These are phyloP conservation scores for Heracleum sosnowskyi DNA, from an alignment of 129 eudicot genomes.

Conservation along the genomic window DNA sequence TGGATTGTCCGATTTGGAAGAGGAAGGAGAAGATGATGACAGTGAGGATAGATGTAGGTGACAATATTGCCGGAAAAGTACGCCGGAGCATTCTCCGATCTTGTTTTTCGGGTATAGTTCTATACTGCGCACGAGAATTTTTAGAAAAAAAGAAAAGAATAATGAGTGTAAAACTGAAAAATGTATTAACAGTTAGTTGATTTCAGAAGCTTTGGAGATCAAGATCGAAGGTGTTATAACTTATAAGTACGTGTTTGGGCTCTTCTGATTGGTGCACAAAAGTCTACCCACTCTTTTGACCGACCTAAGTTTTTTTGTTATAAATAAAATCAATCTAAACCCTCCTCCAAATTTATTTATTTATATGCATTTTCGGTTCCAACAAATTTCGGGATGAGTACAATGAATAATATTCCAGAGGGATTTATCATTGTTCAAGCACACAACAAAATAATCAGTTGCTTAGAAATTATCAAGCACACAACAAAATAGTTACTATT, in stretches of 20 bases:
- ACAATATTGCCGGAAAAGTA: slow-evolving; percentile 24
- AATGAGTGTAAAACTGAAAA: not conserved
- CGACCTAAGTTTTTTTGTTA: no score
- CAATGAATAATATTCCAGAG: no score
- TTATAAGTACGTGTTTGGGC: slow-evolving; percentile 31
- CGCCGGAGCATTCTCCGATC: slow-evolving; percentile 26
- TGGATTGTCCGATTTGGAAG: slow-evolving; percentile 12
- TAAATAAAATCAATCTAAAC: no score
- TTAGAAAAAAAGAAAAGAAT: no score
- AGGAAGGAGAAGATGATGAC: slow-evolving; percentile 18
- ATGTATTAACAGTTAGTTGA: not conserved
- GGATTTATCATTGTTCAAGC: no score
- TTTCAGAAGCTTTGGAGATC: slow-evolving; percentile 13
- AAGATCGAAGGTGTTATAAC: not conserved
- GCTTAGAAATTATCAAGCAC: no score
- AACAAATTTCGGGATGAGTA: no score
- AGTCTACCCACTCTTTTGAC: no score
- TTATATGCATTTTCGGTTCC: no score
- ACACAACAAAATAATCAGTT: no score
- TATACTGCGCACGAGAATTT: not conserved
- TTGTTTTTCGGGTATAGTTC: not conserved
- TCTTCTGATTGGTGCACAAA: slow-evolving; percentile 40
- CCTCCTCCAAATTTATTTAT: no score
- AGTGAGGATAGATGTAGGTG: slow-evolving; percentile 6
- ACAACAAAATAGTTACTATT: no score